Evolutionary conservation across 345 rosid species (phyloP), one percentile per base, ranked within the genome.

Genomic region (Psidium guajava): DNA sequence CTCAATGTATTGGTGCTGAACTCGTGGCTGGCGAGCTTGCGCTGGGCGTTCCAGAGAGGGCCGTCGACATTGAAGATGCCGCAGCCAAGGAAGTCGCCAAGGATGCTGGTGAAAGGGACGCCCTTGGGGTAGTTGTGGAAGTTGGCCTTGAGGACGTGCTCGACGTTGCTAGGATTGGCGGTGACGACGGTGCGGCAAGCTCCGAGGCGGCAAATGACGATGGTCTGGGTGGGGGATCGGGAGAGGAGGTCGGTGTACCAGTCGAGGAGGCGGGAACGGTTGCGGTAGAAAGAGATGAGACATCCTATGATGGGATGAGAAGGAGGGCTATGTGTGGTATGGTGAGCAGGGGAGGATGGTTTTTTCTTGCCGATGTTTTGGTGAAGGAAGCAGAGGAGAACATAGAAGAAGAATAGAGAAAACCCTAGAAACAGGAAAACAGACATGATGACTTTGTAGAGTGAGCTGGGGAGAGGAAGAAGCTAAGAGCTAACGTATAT

Each of bases 41-140:
- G 91, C 74, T 96, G 98, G 8, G 87, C 36, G 83, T 84, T 83
- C 98, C 98, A 96, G 25, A 89, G 53, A n/a, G 94, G 92, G n/a
- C 96, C 98, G 42, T 96, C 98, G 2, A 90, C 93, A 82, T 93
- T 96, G 85, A 96, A 96, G 32, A 96, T 96, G 5, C 98, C 98
- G 7, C 91, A 86, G 40, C 98, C 98, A 22, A 96, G 97, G 59
- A 96, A 86, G 83, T 96, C 98, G 1, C 98, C 96, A 10, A 96
- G 94, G 82, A 96, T 90, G 49, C 91, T 94, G 4, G 95, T 92
- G 83, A 96, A 96, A 80, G 96, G 95, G 82, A 89, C 89, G n/a
- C 98, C 98, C 87, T 96, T 96, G 11, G 98, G 98, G 87, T 90
- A 95, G 90, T 96, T 95, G 8, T 22, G 49, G 89, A 96, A 96